Base-by-base conservation (phyloP, 2,329 filamentous ascomycete genomes). In the Xylaria sp. region DNA sequence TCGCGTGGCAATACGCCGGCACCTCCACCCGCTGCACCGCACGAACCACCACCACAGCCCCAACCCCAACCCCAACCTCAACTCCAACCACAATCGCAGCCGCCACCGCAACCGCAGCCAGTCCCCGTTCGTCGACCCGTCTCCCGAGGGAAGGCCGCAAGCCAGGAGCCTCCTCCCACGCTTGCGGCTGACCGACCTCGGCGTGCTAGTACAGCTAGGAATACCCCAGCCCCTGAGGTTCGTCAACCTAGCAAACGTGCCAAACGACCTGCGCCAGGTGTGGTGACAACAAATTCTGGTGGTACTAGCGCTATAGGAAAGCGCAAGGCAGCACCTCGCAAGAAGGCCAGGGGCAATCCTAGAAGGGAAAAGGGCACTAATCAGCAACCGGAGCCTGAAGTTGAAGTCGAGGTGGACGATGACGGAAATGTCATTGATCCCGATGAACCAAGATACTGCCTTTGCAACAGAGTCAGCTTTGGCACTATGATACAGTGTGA, bases 401-500 rank as follows among this genome's bases (percentile, higher is more conserved):
- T 76, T 2, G 79, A 80, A 66, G 82, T 85, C 57, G 88, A 89
- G 72, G 82, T 89, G 55, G 87, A 89, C 67, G 87, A 90, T 69
- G 87, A 90, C 65, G 87, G 87, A 11, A 89, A 89, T 63, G 77
- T 85, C 25, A 90, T 94, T 71, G 90, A 93, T 72, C 89, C 90
- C 0, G 80, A 92, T 58, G 92, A 95, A 79, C 85, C 88, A 43
- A 81, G 86, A 65, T 95, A 95, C 75, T 95, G 92, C 73, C 76
- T 89, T 57, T 95, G 92, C 76, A 90, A 92, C 69, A 83, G 91
- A 61, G 90, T 95, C 56, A 92, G 90, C 74, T 94, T 89, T 73
- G 92, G 92, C 56, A 88, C 84, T 19, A 95, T 95, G 92, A 92
- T 95, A 73, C 86, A 87, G 64, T 95, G 92, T 76, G 91, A 94